These are phyloP conservation scores for Solanum neorickii DNA, from an alignment of 257 asterid species.

Conservation along the genomic window DNA sequence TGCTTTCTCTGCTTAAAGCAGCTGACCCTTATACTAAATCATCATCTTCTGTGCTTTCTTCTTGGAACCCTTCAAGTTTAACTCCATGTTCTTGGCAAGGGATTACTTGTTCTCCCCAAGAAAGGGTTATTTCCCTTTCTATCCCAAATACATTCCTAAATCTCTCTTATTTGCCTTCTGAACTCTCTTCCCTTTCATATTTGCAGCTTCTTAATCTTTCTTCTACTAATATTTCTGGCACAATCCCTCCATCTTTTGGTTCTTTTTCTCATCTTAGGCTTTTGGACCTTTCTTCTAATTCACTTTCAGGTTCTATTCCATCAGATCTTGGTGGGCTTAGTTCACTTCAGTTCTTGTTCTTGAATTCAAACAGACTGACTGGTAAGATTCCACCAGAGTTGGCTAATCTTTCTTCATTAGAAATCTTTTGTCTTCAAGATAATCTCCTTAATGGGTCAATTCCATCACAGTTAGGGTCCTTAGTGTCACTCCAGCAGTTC, in stretches of 20 bases:
- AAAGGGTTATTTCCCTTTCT: constrained; percentile 74
- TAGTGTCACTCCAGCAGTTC: constrained; percentile 66
- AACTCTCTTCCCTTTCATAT: constrained; percentile 64
- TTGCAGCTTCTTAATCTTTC: constrained; percentile 84
- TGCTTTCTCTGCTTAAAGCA: constrained; percentile 58
- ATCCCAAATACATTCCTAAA: constrained; percentile 74
- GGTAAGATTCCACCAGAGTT: constrained; percentile 62
- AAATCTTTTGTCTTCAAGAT: constrained; percentile 74
- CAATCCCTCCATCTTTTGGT: constrained; percentile 57
- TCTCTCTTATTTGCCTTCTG: constrained; percentile 57
- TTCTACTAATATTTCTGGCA: constrained; percentile 74
- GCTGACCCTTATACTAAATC: constrained; percentile 42
- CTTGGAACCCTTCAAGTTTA: constrained; percentile 62
- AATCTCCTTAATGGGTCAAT: constrained; percentile 70
- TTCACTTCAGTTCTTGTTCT: constrained; percentile 57
- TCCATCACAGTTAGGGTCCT: constrained; percentile 55
- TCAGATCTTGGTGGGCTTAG: constrained; percentile 47
- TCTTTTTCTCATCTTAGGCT: constrained; percentile 49
- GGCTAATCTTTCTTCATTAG: constrained; percentile 56
- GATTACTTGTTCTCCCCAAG: constrained; percentile 77
- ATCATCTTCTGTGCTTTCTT: constrained; percentile 54
- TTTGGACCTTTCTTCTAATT: constrained; percentile 66
- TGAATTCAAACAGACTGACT: constrained; percentile 54
- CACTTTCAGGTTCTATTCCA: constrained; percentile 55
- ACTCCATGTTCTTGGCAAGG: constrained; percentile 97